Evolutionary conservation across 129 eudicot genomes (phyloP).

Genomic region (Centella asiatica): DNA sequence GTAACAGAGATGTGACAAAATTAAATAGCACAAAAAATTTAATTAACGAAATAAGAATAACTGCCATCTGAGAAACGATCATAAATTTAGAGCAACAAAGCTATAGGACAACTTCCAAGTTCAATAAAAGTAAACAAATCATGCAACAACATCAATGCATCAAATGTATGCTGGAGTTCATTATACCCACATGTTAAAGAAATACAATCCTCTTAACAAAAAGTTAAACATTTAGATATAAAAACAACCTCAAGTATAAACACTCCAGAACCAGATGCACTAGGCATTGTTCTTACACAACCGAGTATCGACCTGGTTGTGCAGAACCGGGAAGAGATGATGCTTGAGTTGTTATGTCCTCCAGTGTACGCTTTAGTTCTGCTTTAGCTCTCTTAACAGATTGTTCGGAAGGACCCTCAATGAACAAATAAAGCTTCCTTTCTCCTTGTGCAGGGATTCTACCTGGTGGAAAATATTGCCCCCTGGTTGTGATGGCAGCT

Average conservation of each 20-base stretch:
- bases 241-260: neutral
- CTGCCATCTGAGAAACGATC: no score
- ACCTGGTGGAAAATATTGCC: conserved; percentile 61
- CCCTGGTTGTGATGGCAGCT: conserved; percentile 83
- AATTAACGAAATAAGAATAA: neutral
- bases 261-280: neutral
- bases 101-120: neutral
- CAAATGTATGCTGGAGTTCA: neutral
- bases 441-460: conserved; percentile 62
- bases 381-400: conserved; percentile 84
- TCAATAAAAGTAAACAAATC: neutral
- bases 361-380: conserved; percentile 61
- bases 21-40: neutral
- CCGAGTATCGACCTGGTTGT: conserved; percentile 20
- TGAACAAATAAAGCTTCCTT: conserved; percentile 64
- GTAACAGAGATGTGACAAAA: neutral
- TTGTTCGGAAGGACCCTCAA: conserved; percentile 79
- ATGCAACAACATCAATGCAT: neutral
- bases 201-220: neutral
- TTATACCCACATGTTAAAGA: neutral
- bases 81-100: neutral
- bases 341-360: conserved; percentile 71
- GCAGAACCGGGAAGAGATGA: conserved; percentile 17
- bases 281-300: conserved; percentile 1
- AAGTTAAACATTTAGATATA: neutral